A percentile compares a stretch with the other conserved stretches of the same genome.
Evolutionary conservation across 208 protist genomes (phyloP).

Genomic region (Wallacemonas sp.): DNA sequence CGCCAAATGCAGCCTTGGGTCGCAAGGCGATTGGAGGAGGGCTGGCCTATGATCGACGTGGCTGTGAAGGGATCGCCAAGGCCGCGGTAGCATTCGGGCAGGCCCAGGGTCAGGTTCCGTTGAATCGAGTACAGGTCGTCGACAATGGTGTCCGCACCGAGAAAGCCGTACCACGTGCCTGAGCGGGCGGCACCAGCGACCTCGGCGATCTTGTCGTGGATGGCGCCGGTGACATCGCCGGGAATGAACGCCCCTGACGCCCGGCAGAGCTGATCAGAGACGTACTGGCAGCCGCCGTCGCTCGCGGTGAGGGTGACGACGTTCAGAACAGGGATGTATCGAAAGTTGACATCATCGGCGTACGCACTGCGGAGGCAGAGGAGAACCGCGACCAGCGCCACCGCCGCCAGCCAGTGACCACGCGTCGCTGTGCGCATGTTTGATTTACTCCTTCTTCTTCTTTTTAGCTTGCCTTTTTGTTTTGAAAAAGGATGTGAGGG

Average conservation of each 20-base stretch:
- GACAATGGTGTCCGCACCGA: conserved; percentile 6
- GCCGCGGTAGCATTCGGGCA: not conserved
- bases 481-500: not conserved
- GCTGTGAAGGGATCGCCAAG: not conserved
- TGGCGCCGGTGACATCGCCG: not conserved
- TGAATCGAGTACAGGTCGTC: not conserved
- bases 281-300: not conserved
- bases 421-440: not conserved
- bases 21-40: not conserved
- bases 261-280: conserved; percentile 3
- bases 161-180: conserved; percentile 16
- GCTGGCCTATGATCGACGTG: not conserved
- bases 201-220: conserved; percentile 4
- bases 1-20: conserved; percentile 2
- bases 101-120: not conserved
- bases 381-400: not conserved
- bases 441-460: no score
- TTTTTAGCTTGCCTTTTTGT: no score
- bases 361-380: not conserved
- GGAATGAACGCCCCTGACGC: not conserved
- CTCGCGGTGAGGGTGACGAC: not conserved
- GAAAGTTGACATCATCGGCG: not conserved
- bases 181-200: not conserved
- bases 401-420: not conserved
- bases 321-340: conserved; percentile 13